phyloP scores from a whole-genome alignment of 805 yeast species.

The Myxozyma neotropica region DNA sequence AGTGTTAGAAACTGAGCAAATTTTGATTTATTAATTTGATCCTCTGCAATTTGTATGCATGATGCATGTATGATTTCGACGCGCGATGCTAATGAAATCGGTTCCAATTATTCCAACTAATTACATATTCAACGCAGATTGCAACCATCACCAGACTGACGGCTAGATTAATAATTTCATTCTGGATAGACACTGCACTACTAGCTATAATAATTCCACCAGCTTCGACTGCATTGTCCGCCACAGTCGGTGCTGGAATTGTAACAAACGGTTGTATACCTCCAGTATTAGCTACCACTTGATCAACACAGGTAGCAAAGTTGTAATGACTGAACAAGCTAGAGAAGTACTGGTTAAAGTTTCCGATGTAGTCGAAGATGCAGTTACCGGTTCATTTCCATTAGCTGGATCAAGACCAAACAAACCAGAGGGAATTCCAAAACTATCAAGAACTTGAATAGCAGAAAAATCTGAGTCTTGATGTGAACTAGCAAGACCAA shows the following conservation, averaged over 20 bases:
- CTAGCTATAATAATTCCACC: too few species aligned
- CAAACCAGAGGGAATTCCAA: conserved; percentile 5
- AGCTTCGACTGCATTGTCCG: too few species aligned
- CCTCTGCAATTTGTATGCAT: too few species aligned
- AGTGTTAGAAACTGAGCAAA: too few species aligned
- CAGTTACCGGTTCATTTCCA: background rate
- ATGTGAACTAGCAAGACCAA: conserved; percentile 4
- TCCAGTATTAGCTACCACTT: background rate
- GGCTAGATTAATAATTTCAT: too few species aligned
- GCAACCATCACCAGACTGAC: too few species aligned
- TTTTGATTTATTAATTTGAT: too few species aligned
- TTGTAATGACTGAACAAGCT: background rate
- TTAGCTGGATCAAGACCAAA: conserved; percentile 2
- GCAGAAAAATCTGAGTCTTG: background rate
- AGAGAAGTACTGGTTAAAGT: background rate
- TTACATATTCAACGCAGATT: too few species aligned
- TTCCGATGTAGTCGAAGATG: background rate
- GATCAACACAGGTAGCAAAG: background rate
- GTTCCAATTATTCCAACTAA: too few species aligned
- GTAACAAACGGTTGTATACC: background rate
- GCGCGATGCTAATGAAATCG: too few species aligned
- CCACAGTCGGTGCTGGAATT: background rate
- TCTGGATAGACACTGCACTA: too few species aligned
- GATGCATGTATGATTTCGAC: too few species aligned
- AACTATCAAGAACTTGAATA: background rate